Evolutionary conservation across 2,329 filamentous ascomycete genomes (phyloP).

Genomic region (Ceratocystis cubensis): DNA sequence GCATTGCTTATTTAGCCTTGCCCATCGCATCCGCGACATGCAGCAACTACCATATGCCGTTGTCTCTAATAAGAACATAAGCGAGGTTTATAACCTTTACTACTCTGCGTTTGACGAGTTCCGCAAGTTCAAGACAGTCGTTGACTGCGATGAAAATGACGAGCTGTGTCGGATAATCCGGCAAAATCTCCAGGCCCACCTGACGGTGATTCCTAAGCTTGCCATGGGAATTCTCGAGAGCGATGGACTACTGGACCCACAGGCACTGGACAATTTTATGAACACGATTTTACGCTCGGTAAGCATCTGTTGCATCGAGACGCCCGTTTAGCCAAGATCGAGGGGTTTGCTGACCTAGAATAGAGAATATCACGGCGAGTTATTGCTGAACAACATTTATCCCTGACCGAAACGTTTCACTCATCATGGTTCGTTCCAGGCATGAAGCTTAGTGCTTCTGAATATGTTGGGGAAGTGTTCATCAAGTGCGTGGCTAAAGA

Average conservation of each 20-base stretch:
- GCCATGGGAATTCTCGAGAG: slow-evolving; percentile 92
- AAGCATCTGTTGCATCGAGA: slow-evolving; percentile 28
- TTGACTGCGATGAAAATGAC: slow-evolving; percentile 81
- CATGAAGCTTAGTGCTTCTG: slow-evolving; percentile 56
- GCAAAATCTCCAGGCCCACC: slow-evolving; percentile 69
- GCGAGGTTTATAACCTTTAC: slow-evolving; percentile 91
- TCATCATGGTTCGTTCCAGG: slow-evolving; percentile 80
- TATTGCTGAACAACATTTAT: slow-evolving; percentile 93
- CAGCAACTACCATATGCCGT: slow-evolving; percentile 92
- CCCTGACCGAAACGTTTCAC: slow-evolving; percentile 86
- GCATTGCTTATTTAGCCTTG: slow-evolving; percentile 45
- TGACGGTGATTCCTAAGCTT: slow-evolving; percentile 85
- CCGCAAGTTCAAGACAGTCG: slow-evolving; percentile 71
- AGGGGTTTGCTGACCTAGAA: not conserved
- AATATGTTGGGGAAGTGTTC: slow-evolving; percentile 93
- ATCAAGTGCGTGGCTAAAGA: slow-evolving; percentile 84
- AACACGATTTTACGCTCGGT: slow-evolving; percentile 83
- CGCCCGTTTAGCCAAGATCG: not conserved
- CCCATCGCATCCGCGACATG: slow-evolving; percentile 92
- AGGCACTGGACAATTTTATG: slow-evolving; percentile 86
- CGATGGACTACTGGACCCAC: slow-evolving; percentile 64
- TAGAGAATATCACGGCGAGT: slow-evolving; percentile 88
- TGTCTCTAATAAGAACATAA: slow-evolving; percentile 87
- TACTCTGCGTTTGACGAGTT: slow-evolving; percentile 92
- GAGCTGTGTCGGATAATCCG: slow-evolving; percentile 68